A percentile compares a stretch with the other conserved stretches of the same genome.
These are phyloP conservation scores for Sporothrix variecibatus DNA, from an alignment of 2,329 filamentous ascomycete species.

Conservation along the genomic window DNA sequence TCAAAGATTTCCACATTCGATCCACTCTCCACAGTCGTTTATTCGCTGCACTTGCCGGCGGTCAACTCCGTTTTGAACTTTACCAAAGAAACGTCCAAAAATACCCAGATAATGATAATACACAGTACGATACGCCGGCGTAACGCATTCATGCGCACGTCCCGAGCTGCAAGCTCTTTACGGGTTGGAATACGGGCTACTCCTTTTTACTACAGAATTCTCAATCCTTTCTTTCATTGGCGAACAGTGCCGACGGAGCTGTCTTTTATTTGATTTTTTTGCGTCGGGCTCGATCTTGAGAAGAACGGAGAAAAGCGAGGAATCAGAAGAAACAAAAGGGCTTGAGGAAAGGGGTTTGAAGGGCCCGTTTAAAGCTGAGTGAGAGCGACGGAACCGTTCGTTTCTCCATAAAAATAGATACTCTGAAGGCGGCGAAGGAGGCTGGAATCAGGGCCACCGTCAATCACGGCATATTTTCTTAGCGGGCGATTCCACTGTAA, in stretches of 20 bases:
- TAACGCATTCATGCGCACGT: neutral
- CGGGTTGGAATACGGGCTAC: neutral
- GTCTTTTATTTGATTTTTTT: neutral
- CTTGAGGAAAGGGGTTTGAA: neutral
- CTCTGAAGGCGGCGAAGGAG: neutral
- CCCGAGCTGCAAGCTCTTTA: slow-evolving; percentile 11
- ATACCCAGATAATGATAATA: neutral
- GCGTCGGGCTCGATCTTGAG: neutral
- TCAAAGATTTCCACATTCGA: neutral
- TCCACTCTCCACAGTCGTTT: neutral
- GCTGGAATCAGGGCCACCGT: neutral
- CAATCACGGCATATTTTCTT: neutral
- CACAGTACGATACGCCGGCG: no score
- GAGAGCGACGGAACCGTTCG: neutral
- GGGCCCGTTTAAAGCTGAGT: neutral
- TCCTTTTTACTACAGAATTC: neutral
- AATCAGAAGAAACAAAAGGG: neutral
- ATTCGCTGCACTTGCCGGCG: neutral
- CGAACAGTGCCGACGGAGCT: neutral
- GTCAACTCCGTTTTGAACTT: slow-evolving; percentile 4
- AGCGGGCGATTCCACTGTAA: neutral
- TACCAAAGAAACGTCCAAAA: neutral
- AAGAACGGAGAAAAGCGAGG: neutral
- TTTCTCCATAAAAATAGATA: neutral
- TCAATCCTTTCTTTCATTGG: neutral